Evolutionary conservation across 192 early-diverging fungal genomes (phyloP).

Genomic region (Coemansia sp.): DNA sequence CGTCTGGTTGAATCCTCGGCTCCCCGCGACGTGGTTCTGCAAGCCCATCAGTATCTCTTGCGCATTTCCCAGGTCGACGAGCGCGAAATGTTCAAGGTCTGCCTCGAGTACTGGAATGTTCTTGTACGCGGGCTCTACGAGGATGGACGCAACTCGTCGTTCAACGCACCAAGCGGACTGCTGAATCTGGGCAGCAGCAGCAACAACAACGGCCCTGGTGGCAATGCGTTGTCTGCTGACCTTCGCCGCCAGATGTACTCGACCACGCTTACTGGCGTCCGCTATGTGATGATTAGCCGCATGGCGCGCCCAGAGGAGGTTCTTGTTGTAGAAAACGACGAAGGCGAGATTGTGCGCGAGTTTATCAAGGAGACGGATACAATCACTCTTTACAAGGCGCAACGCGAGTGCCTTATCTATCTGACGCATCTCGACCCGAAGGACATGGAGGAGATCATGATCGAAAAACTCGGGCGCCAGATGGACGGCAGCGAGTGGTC

Average conservation of each 20-base stretch:
- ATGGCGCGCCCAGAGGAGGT: constrained; percentile 99
- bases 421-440: constrained; percentile 93
- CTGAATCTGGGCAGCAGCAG: constrained; percentile 47
- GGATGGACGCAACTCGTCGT: constrained; percentile 60
- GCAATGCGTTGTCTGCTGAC: constrained; percentile 28
- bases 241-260: constrained; percentile 81
- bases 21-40: constrained; percentile 59
- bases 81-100: constrained; percentile 97
- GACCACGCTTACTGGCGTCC: constrained; percentile 80
- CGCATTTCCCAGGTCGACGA: constrained; percentile 90
- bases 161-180: constrained; percentile 28
- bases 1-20: constrained; percentile 62
- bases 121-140: constrained; percentile 88
- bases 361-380: constrained; percentile 97
- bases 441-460: constrained; percentile 96
- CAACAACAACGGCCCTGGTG: constrained; percentile 16
- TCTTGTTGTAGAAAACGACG: constrained; percentile 97
- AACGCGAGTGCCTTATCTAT: constrained; percentile 96
- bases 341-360: constrained; percentile 98
- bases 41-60: constrained; percentile 88
- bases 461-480: constrained; percentile 87
- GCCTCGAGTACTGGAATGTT: constrained; percentile 96
- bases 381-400: constrained; percentile 96
- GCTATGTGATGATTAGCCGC: constrained; percentile 95
- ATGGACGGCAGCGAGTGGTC: constrained; percentile 98